Percentiles rank a stretch among this genome's conserved stretches.
These are phyloP conservation scores for Leucoagaricus sp. DNA, from an alignment of 1,284 basidiomycete species.

Conservation along the genomic window DNA sequence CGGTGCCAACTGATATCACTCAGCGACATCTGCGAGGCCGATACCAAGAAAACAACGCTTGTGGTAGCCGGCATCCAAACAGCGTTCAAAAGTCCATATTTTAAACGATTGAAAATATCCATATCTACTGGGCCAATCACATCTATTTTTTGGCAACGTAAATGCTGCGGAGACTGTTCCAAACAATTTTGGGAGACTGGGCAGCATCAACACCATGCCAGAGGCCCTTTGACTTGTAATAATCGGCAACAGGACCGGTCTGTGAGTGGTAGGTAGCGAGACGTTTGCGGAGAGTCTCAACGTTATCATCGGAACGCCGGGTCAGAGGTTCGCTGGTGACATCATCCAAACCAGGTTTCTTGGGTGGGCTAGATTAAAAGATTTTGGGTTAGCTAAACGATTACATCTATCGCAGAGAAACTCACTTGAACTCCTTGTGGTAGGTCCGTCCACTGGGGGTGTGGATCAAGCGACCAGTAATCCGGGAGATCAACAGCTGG, in stretches of 20 bases:
- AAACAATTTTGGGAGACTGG: slow-evolving; percentile 89
- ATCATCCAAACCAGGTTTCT: slow-evolving; percentile 94
- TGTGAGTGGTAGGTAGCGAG: slow-evolving; percentile 87
- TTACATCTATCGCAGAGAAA: slow-evolving; percentile 22
- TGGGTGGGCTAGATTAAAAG: slow-evolving; percentile 75
- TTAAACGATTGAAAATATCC: not conserved
- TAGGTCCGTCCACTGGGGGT: slow-evolving; percentile 88
- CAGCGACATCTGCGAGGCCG: no score
- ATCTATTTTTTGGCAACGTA: slow-evolving; percentile 49
- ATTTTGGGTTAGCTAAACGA: slow-evolving; percentile 3
- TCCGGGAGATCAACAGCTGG: slow-evolving; percentile 94
- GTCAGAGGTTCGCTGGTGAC: slow-evolving; percentile 94
- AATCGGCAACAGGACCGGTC: slow-evolving; percentile 95
- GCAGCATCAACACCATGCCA: slow-evolving; percentile 93
- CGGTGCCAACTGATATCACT: not conserved
- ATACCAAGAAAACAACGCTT: no score
- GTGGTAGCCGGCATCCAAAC: no score
- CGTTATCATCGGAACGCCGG: slow-evolving; percentile 91
- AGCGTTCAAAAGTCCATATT: not conserved
- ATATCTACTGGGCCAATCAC: not conserved
- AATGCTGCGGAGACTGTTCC: slow-evolving; percentile 77
- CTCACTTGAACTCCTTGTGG: slow-evolving; percentile 94
- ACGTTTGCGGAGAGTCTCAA: slow-evolving; percentile 91
- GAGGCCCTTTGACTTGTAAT: slow-evolving; percentile 90
- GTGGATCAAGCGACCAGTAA: slow-evolving; percentile 95